Conservation (phyloP, 192 early-diverging fungal genomes). For the Kappamyces sp. region DNA sequence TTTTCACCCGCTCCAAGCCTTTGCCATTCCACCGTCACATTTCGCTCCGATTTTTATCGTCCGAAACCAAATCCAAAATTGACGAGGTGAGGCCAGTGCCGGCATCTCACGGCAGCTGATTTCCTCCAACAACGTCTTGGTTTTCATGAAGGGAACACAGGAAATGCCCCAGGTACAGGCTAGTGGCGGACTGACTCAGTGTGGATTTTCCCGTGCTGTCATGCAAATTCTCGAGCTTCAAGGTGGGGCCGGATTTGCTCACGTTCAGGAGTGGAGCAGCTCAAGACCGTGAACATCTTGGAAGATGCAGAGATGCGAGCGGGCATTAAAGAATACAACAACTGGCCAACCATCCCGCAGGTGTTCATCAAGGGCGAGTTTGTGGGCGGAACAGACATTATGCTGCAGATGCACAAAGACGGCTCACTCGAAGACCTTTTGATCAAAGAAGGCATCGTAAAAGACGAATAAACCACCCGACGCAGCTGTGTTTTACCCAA, state of each 20-base stretch:
- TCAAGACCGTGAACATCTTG: constrained; percentile 76
- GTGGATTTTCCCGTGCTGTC: constrained; percentile 90
- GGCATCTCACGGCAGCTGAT: too few species aligned
- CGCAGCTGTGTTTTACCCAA: neutral
- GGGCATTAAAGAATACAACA: constrained; percentile 89
- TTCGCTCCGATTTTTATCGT: too few species aligned
- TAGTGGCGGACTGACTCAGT: constrained; percentile 35
- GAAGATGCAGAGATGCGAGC: constrained; percentile 85
- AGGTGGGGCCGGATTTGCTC: constrained; percentile 29
- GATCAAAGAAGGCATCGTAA: constrained; percentile 64
- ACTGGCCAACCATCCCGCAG: constrained; percentile 95
- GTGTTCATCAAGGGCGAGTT: constrained; percentile 95
- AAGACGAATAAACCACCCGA: constrained; percentile 2
- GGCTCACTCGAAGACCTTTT: constrained; percentile 81
- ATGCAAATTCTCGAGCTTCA: constrained; percentile 82
- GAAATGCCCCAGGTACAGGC: constrained; percentile 70
- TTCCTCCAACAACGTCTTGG: constrained; percentile 51
- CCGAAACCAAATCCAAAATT: too few species aligned
- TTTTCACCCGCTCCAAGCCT: too few species aligned
- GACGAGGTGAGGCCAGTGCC: too few species aligned
- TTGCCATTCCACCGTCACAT: too few species aligned
- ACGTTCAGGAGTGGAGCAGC: constrained; percentile 63
- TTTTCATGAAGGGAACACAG: constrained; percentile 98
- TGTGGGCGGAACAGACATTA: constrained; percentile 89
- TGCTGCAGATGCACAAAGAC: constrained; percentile 80